phyloP scores from a whole-genome alignment of 805 yeast species.

The Hanseniaspora hatyaiensis region DNA sequence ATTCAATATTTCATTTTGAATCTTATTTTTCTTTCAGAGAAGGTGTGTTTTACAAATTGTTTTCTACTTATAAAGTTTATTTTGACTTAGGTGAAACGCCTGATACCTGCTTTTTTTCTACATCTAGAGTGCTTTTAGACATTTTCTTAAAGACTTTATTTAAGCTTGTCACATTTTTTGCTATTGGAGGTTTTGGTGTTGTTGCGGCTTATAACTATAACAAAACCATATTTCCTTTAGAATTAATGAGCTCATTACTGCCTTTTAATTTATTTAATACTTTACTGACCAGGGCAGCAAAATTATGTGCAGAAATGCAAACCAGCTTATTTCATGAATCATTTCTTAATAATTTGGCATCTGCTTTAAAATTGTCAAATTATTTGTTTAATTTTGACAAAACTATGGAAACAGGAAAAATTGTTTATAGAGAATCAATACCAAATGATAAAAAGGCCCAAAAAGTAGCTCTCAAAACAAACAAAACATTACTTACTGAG shows the following conservation, averaged over 20 bases:
- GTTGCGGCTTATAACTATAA: not conserved
- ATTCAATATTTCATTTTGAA: no score
- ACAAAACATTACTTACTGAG: not conserved
- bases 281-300: no score
- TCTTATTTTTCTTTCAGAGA: slow-evolving; percentile 10
- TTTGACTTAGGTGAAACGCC: not conserved
- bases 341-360: not conserved
- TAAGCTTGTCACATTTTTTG: not conserved
- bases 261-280: no score
- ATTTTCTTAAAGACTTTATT: not conserved
- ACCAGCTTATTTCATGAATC: slow-evolving; percentile 6
- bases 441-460: not conserved
- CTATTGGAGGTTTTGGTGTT: slow-evolving; percentile 10
- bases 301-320: no score
- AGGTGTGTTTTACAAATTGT: slow-evolving; percentile 6
- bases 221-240: not conserved
- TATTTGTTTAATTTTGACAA: slow-evolving; percentile 10
- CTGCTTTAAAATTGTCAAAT: slow-evolving; percentile 5
- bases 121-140: not conserved
- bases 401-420: slow-evolving; percentile 4
- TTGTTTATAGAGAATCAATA: not conserved
- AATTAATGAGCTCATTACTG: no score
- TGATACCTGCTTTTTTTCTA: not conserved
- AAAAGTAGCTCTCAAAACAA: not conserved
- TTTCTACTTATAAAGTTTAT: not conserved